Evolutionary conservation across 306 rosid species (phyloP).

Genomic region (Casuarina cunninghamiana): DNA sequence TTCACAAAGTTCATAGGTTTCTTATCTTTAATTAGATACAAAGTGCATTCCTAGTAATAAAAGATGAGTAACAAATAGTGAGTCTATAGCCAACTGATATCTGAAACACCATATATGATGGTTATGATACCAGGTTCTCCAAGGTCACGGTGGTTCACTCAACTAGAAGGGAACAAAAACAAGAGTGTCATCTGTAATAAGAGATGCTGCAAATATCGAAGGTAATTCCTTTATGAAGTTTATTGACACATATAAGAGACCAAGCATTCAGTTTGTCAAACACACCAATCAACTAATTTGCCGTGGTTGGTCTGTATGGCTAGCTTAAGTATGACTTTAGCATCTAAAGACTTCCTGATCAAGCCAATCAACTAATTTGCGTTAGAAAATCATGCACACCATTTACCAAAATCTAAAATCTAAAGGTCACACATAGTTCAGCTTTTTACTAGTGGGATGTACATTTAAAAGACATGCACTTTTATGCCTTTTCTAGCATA

Average conservation of each 20-base stretch:
- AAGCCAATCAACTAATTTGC: not conserved
- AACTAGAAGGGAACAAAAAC: not conserved
- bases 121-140: not conserved
- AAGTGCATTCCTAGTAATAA: not conserved
- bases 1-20: not conserved
- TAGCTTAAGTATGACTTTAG: not conserved
- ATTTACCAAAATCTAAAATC: not conserved
- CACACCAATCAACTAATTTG: no score
- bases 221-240: not conserved
- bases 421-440: not conserved
- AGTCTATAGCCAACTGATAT: not conserved
- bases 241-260: not conserved
- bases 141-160: not conserved
- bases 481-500: conserved; percentile 35
- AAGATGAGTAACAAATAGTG: not conserved
- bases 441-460: not conserved
- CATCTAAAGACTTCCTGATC: not conserved
- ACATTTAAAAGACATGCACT: conserved; percentile 14
- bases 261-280: not conserved
- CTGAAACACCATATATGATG: not conserved
- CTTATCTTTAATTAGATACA: not conserved
- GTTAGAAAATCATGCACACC: not conserved
- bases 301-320: no score
- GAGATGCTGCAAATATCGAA: not conserved
- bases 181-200: not conserved